Evolutionary conservation across 2,329 filamentous ascomycete genomes (phyloP).

Genomic region (Colletotrichum aenigma): DNA sequence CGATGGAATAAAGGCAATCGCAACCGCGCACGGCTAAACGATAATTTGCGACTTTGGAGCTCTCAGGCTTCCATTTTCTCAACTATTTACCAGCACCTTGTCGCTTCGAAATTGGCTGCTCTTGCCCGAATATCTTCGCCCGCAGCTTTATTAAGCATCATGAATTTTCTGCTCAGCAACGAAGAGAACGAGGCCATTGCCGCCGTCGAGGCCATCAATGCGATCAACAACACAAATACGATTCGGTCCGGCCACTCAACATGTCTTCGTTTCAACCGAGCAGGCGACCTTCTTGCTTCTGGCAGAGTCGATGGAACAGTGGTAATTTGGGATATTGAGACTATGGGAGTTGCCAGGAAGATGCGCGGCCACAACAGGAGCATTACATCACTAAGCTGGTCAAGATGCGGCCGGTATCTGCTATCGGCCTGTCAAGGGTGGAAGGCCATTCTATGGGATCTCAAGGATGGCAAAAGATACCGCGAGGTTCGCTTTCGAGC

Average conservation of each 20-base stretch:
- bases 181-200: conserved; percentile 36
- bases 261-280: conserved; percentile 85
- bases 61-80: neutral
- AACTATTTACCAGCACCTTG: neutral
- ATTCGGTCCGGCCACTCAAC: conserved; percentile 75
- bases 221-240: conserved; percentile 75
- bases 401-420: conserved; percentile 86
- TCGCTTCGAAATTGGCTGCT: neutral
- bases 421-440: conserved; percentile 94
- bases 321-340: conserved; percentile 96
- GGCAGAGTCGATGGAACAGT: conserved; percentile 94
- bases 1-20: neutral
- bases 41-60: neutral
- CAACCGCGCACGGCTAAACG: conserved; percentile 4
- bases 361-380: conserved; percentile 91
- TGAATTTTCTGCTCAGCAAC: conserved; percentile 67
- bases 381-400: conserved; percentile 96
- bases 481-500: conserved; percentile 91
- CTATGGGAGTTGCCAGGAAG: conserved; percentile 94
- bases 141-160: conserved; percentile 29
- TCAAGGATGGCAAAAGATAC: conserved; percentile 71
- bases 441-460: conserved; percentile 95
- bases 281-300: conserved; percentile 92
- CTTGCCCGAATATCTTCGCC: neutral
- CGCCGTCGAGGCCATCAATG: conserved; percentile 22